These are phyloP conservation scores for Neurospora discreta DNA, from an alignment of 495 filamentous ascomycete species.

Conservation along the genomic window DNA sequence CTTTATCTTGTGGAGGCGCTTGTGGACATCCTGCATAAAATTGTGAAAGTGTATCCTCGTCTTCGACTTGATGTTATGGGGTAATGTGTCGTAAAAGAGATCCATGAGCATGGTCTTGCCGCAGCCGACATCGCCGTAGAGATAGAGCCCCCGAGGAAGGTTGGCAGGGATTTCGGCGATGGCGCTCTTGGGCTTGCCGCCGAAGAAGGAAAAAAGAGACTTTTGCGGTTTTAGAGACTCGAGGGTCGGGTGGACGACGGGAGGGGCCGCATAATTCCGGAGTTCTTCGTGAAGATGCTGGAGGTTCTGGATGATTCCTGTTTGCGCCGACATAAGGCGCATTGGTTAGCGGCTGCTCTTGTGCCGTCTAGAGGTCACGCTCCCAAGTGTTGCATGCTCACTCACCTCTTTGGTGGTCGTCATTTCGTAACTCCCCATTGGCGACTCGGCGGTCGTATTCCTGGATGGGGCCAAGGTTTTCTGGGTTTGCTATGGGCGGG, in stretches of 20 bases:
- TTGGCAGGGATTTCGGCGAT: constrained; percentile 51
- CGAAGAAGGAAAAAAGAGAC: constrained; percentile 63
- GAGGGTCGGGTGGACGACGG: constrained; percentile 65
- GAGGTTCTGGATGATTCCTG: constrained; percentile 76
- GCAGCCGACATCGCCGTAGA: constrained; percentile 94
- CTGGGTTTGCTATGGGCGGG: constrained; percentile 9
- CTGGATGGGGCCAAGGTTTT: constrained; percentile 57
- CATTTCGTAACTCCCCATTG: constrained; percentile 62
- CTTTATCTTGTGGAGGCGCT: constrained; percentile 80
- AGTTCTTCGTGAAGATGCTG: constrained; percentile 85
- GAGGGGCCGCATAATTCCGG: constrained; percentile 55
- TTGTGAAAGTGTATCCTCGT: constrained; percentile 98
- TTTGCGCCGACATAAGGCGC: not conserved
- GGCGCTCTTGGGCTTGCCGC: constrained; percentile 23
- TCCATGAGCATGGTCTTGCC: constrained; percentile 99
- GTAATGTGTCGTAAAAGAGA: constrained; percentile 91
- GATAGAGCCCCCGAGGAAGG: constrained; percentile 81
- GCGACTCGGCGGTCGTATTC: constrained; percentile 80
- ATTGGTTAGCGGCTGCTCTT: not conserved
- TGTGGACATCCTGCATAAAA: constrained; percentile 99
- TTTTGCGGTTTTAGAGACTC: constrained; percentile 56
- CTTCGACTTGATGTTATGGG: constrained; percentile 66
- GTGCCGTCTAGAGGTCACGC: not conserved
- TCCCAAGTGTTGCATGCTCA: constrained; percentile 22
- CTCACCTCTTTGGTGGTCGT: constrained; percentile 81